Base-by-base conservation (phyloP, 1,284 basidiomycete species). In the Boletus calvinii region DNA sequence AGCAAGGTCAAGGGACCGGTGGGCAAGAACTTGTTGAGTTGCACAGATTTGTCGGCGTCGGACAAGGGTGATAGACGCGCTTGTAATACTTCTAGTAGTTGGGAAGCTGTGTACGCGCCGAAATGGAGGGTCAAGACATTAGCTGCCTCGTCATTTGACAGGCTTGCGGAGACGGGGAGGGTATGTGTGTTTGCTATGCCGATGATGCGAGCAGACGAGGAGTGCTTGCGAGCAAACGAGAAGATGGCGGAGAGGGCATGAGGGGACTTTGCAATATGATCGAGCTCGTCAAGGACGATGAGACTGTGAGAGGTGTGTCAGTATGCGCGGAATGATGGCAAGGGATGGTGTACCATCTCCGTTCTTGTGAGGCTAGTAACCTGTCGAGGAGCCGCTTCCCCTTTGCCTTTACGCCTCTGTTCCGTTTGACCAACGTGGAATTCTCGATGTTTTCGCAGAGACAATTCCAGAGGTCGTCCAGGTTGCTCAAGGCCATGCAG, bases 151-250 rank as follows among this genome's bases (percentile, higher is more conserved):
- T 62, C 53, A 8, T 46, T 55, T 30, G 60, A 53, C 24, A 64
- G 48, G 29, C 30, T 56, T 17, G 61, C 41, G 1, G 65, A 61
- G 3, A 83, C 77, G 2, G 85, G 83, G 12, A 92, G 79, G 5
- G 89, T 91, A 62, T 92, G 89, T 0, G 87, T 90, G 58, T 92
- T 92, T 29, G 89, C 89, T 61, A 92, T 91, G 45, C 85, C 88
- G 56, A 92, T 82, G 20, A 65, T 71, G 39, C 87, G 80, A 45
- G 90, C 62, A 39, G 69, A 72, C 10, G 74, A 65, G 1, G 77
- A 65, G 50, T 78, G 70, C 3, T 77, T 68, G 41, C 78, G 74
- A 11, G 85, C 77, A 17, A 90, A 73, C 2, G 80, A 76, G 65
- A 91, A 90, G 40, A 92, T 70, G 8, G 81, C 71, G 1, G 77